Percentiles rank a stretch among this genome's conserved stretches.
These are phyloP conservation scores for Arthrobotrys megalospora DNA, from an alignment of 2,329 filamentous ascomycete species.

Conservation along the genomic window DNA sequence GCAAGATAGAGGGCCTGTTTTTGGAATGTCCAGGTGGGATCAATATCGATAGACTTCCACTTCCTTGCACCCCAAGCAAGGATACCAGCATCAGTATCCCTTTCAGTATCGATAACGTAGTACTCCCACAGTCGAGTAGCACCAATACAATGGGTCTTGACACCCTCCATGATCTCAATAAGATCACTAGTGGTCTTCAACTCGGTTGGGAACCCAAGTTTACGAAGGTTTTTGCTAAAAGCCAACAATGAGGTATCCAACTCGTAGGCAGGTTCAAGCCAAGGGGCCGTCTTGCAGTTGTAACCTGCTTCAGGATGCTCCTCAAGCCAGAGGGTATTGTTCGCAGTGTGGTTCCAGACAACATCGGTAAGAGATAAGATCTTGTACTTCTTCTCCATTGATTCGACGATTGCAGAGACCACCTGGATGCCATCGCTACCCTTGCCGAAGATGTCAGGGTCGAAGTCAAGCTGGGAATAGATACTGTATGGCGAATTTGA, in stretches of 20 bases:
- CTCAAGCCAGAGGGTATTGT: conserved; percentile 94
- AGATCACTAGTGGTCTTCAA: conserved; percentile 81
- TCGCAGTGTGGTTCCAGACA: conserved; percentile 96
- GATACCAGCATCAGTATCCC: conserved; percentile 78
- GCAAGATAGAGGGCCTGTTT: conserved; percentile 76
- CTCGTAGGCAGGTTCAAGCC: conserved; percentile 77
- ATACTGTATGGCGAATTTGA: conserved; percentile 99
- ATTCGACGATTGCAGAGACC: conserved; percentile 80
- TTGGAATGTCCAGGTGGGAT: conserved; percentile 69
- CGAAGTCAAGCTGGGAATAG: conserved; percentile 91
- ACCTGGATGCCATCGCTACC: conserved; percentile 78
- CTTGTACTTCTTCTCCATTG: conserved; percentile 86
- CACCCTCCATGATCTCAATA: conserved; percentile 82
- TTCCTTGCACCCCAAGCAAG: conserved; percentile 79
- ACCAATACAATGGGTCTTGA: conserved; percentile 84
- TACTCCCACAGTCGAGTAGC: conserved; percentile 91
- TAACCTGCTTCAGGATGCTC: conserved; percentile 97
- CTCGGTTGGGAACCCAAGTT: conserved; percentile 81
- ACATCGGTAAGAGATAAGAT: conserved; percentile 93
- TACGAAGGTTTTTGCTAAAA: conserved; percentile 75
- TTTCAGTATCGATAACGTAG: conserved; percentile 85
- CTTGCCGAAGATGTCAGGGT: conserved; percentile 83
- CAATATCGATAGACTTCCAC: conserved; percentile 68
- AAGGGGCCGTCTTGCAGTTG: conserved; percentile 90
- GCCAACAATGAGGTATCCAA: conserved; percentile 78